These are phyloP conservation scores for Discostella pseudostelligera DNA, from an alignment of 108 stramenopile species.

Conservation along the genomic window DNA sequence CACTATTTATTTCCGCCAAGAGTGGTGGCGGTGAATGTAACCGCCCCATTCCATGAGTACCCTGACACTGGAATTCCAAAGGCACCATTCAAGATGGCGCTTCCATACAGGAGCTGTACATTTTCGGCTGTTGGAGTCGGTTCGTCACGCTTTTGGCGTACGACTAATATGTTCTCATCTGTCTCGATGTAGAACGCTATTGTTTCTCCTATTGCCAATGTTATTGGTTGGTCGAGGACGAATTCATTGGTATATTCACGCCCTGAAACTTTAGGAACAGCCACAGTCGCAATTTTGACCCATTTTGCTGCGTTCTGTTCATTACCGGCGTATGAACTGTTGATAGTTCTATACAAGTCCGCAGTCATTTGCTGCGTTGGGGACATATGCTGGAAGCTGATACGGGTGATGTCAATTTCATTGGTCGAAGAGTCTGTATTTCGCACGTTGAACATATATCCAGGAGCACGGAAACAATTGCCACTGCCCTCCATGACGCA, in stretches of 20 bases:
- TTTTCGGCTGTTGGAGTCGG: background rate
- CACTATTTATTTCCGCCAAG: too few species aligned
- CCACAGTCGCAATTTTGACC: conserved; percentile 11
- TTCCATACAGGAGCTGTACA: background rate
- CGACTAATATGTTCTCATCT: background rate
- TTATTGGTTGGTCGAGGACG: background rate
- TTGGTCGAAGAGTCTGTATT: background rate
- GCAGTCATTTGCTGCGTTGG: background rate
- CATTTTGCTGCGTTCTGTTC: conserved; percentile 9
- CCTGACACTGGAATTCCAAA: background rate
- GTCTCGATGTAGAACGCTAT: background rate
- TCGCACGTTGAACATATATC: conserved; percentile 21
- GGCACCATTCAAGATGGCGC: background rate
- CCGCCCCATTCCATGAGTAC: conserved; percentile 1
- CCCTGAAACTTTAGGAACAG: conserved; percentile 2
- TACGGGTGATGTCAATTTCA: background rate
- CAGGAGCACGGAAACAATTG: conserved; percentile 15
- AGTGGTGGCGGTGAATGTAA: background rate
- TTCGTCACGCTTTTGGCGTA: background rate
- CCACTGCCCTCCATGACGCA: background rate
- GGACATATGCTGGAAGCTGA: conserved; percentile 13
- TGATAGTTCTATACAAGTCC: background rate
- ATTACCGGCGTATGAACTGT: conserved; percentile 11
- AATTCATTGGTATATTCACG: background rate
- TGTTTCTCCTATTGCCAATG: background rate